Percentiles rank a stretch among this genome's conserved stretches.
Conservation (phyloP, 2,329 filamentous ascomycete genomes). For the Pseudogymnoascus sp. region DNA sequence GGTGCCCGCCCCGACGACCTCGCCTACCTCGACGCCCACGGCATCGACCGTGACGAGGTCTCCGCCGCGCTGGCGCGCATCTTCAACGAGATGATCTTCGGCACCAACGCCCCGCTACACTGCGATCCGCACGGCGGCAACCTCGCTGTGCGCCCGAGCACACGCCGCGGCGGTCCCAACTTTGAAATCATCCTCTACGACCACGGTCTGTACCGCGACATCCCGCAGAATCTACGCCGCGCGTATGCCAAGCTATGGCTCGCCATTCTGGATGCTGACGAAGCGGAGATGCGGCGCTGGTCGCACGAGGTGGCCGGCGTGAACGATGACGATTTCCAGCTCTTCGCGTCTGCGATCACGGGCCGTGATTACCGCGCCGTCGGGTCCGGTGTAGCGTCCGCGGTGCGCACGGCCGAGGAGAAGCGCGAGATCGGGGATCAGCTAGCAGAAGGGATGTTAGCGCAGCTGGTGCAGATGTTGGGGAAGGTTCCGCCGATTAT, state of each 20-base stretch:
- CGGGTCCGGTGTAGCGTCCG: slow-evolving; percentile 47
- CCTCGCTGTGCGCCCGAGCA: slow-evolving; percentile 68
- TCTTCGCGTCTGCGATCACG: slow-evolving; percentile 95
- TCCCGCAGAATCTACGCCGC: slow-evolving; percentile 67
- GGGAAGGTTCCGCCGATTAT: slow-evolving; percentile 88
- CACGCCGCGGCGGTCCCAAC: slow-evolving; percentile 56
- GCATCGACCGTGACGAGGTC: slow-evolving; percentile 91
- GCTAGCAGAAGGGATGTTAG: slow-evolving; percentile 79
- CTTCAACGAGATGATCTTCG: slow-evolving; percentile 99
- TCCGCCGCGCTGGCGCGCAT: slow-evolving; percentile 83
- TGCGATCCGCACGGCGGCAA: slow-evolving; percentile 97
- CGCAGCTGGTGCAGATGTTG: slow-evolving; percentile 79
- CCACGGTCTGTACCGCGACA: slow-evolving; percentile 92
- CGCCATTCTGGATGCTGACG: slow-evolving; percentile 84
- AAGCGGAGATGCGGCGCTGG: slow-evolving; percentile 78
- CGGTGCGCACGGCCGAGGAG: slow-evolving; percentile 60
- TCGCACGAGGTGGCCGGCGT: slow-evolving; percentile 84
- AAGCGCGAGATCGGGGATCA: slow-evolving; percentile 80
- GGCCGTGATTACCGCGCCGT: slow-evolving; percentile 82
- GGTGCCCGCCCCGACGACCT: slow-evolving; percentile 86
- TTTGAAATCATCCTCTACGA: slow-evolving; percentile 97
- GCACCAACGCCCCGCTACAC: slow-evolving; percentile 77
- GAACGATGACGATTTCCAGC: slow-evolving; percentile 79
- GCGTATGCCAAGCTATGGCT: slow-evolving; percentile 97
- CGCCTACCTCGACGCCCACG: slow-evolving; percentile 72